Conservation (phyloP, 176 grass and related monocot species). For the Eleusine indica region DNA sequence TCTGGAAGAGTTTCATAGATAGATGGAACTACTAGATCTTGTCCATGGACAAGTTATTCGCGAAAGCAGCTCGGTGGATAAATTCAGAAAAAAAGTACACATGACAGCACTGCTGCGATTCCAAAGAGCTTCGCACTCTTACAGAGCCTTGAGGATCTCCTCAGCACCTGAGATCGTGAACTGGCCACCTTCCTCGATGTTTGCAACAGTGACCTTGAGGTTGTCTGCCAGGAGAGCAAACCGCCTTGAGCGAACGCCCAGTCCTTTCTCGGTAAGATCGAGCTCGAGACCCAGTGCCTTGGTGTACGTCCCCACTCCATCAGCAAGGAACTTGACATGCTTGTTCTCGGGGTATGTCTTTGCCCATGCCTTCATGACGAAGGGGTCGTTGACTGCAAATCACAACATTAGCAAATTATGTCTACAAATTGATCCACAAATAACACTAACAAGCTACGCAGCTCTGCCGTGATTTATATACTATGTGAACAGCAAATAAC, state of each 20-base stretch:
- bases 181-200: constrained; percentile 88
- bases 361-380: constrained; percentile 97
- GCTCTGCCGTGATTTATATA: neutral
- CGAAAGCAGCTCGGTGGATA: neutral
- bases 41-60: constrained; percentile 42
- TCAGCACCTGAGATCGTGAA: constrained; percentile 98
- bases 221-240: constrained; percentile 81
- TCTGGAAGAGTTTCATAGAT: constrained; percentile 1
- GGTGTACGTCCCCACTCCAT: constrained; percentile 79
- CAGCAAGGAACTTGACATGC: constrained; percentile 92
- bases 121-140: constrained; percentile 26
- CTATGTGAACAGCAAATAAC: neutral
- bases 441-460: neutral
- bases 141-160: constrained; percentile 87
- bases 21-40: constrained; percentile 4
- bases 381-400: constrained; percentile 78
- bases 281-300: constrained; percentile 83
- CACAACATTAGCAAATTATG: neutral
- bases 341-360: constrained; percentile 94
- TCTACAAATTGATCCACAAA: neutral
- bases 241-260: constrained; percentile 74
- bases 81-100: constrained; percentile 18
- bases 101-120: neutral
- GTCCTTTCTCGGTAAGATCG: constrained; percentile 83
- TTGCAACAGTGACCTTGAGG: constrained; percentile 77